Conservation (phyloP, 75 land plant species). For the Isoetes taiwanensis region DNA sequence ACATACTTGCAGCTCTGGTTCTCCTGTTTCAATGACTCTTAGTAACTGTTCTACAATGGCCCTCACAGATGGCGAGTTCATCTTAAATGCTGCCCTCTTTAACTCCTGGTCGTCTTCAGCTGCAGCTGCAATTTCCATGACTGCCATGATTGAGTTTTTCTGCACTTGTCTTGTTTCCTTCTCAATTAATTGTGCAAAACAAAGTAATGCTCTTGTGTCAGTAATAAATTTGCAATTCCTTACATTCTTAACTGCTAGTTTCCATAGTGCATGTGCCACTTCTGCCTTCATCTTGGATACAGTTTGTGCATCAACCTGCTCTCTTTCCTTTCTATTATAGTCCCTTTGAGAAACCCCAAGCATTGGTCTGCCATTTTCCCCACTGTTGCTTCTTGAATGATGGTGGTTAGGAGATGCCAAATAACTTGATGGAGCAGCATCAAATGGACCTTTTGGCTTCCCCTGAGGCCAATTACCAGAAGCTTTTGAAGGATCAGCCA, state of each 20-base stretch:
- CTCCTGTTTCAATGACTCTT: conserved; percentile 18
- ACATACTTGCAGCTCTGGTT: conserved; percentile 30
- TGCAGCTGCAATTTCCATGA: conserved; percentile 60
- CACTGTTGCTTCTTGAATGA: neutral
- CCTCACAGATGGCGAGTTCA: conserved; percentile 61
- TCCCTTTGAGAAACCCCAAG: neutral
- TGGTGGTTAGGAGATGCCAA: too few relatives aligned
- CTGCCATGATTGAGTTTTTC: conserved; percentile 54
- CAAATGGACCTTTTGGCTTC: too few relatives aligned
- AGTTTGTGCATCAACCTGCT: neutral
- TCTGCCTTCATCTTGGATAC: neutral
- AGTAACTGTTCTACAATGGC: conserved; percentile 67
- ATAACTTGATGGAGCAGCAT: too few relatives aligned
- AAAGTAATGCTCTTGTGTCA: conserved; percentile 63
- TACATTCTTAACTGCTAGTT: conserved; percentile 45
- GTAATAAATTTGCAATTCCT: conserved; percentile 43
- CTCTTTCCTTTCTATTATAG: neutral
- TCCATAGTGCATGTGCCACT: conserved; percentile 48
- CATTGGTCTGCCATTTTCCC: neutral
- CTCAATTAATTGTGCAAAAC: conserved; percentile 59
- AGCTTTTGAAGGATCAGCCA: too few relatives aligned
- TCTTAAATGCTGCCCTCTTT: conserved; percentile 66
- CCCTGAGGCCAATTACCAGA: too few relatives aligned
- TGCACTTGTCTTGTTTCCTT: conserved; percentile 44
- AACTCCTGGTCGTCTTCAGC: conserved; percentile 55